These are phyloP conservation scores for Agapanthus africanus DNA, from an alignment of 106 monocot genomes.

Conservation along the genomic window DNA sequence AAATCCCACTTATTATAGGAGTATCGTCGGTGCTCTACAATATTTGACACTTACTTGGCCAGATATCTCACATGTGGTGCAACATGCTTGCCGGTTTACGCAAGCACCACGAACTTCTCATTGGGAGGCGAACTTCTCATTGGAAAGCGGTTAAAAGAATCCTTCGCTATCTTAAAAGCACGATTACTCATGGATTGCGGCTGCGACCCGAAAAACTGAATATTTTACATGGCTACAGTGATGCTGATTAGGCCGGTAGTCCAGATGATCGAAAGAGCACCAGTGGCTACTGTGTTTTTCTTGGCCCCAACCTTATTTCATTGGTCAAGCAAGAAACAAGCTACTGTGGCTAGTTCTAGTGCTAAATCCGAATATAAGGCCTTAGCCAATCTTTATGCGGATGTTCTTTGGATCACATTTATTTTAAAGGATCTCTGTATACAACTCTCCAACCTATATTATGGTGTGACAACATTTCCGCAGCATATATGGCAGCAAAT, in stretches of 20 bases:
- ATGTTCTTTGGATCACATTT: background rate
- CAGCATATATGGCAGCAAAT: background rate
- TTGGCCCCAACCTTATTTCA: background rate
- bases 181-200: background rate
- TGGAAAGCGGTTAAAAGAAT: background rate
- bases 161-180: background rate
- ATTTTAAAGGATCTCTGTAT: background rate
- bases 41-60: background rate
- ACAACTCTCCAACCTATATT: background rate
- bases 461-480: background rate
- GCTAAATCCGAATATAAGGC: background rate
- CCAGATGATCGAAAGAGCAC: background rate
- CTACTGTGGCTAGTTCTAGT: background rate
- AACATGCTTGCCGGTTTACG: background rate
- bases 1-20: background rate
- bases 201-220: background rate
- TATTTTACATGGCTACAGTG: background rate
- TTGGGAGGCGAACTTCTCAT: no score
- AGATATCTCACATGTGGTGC: background rate
- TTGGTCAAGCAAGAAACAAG: background rate
- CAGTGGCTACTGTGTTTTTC: background rate
- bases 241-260: background rate
- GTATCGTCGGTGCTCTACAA: background rate
- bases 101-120: background rate
- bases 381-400: background rate